Evolutionary conservation across 768 basidiomycete species (phyloP).

Genomic region (Myochromella boudieri): DNA sequence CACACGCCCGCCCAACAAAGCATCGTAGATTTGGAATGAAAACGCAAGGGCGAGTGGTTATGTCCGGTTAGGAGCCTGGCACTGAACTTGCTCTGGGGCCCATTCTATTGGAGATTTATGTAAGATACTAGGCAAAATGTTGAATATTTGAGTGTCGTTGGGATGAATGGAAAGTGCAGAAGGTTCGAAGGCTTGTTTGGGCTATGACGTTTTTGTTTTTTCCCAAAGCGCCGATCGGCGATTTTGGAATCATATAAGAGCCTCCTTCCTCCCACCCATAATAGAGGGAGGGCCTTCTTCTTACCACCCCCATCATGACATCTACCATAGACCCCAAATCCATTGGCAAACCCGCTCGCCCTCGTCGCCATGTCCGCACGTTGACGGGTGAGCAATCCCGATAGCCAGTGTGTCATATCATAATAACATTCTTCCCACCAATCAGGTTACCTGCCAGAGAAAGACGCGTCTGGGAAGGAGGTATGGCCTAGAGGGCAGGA

Average conservation of each 20-base stretch:
- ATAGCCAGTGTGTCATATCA: neutral
- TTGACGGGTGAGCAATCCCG: constrained; percentile 50
- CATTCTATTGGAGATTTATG: too few species aligned
- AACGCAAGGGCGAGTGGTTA: too few species aligned
- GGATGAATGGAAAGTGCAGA: constrained; percentile 1
- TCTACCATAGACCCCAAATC: constrained; percentile 62
- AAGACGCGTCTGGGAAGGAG: constrained; percentile 74
- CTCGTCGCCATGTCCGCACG: constrained; percentile 68
- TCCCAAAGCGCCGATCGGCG: neutral
- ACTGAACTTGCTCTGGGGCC: too few species aligned
- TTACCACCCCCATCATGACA: constrained; percentile 46
- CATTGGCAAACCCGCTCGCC: constrained; percentile 61
- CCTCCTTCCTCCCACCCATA: neutral
- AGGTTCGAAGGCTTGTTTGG: neutral
- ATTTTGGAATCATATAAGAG: constrained; percentile 15
- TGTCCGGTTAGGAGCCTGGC: too few species aligned
- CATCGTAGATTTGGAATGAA: too few species aligned
- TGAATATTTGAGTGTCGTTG: too few species aligned
- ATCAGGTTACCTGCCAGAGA: constrained; percentile 83
- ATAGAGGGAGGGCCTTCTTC: constrained; percentile 6
- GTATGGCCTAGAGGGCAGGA: constrained; percentile 86
- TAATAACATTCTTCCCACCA: constrained; percentile 5
- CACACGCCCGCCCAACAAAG: too few species aligned
- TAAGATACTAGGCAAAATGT: too few species aligned
- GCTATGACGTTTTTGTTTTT: constrained; percentile 11